Percentiles rank a stretch among this genome's conserved stretches.
These are phyloP conservation scores for Penicillium pancosmium DNA, from an alignment of 495 filamentous ascomycete species.

Conservation along the genomic window DNA sequence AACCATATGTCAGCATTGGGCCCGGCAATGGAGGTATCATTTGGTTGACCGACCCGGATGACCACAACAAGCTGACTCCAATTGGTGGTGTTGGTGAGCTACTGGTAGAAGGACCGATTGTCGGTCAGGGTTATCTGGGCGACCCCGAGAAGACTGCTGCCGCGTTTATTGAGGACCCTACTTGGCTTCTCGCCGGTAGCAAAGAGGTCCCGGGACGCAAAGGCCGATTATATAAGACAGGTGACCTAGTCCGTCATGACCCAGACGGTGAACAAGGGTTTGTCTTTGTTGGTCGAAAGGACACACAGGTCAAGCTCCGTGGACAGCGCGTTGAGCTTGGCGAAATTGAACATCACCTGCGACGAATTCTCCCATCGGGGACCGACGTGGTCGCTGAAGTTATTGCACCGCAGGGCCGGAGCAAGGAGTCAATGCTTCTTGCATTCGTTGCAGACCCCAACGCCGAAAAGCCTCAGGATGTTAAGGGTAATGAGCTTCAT, in stretches of 20 bases:
- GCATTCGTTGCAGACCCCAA: constrained; percentile 14
- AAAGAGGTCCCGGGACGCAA: constrained; percentile 24
- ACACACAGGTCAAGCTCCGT: constrained; percentile 14
- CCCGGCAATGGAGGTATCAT: constrained; percentile 22
- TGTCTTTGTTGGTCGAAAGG: constrained; percentile 8
- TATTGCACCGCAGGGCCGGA: not conserved
- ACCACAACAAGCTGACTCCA: constrained; percentile 32
- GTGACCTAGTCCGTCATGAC: constrained; percentile 22
- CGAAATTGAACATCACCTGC: constrained; percentile 38
- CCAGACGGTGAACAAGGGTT: constrained; percentile 13
- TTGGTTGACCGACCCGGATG: constrained; percentile 35
- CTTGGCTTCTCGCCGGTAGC: constrained; percentile 22
- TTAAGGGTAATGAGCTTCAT: constrained; percentile 16
- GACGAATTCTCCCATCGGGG: constrained; percentile 10
- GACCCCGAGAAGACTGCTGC: constrained; percentile 43
- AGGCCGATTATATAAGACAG: constrained; percentile 19
- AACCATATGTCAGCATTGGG: constrained; percentile 30
- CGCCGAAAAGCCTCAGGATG: constrained; percentile 5
- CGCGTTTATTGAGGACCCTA: constrained; percentile 45
- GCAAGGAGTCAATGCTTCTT: constrained; percentile 10
- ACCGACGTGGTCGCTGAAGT: constrained; percentile 8
- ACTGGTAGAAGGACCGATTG: constrained; percentile 13
- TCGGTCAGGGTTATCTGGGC: constrained; percentile 53
- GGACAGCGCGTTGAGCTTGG: constrained; percentile 45
- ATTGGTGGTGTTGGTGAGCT: constrained; percentile 41